Conservation (phyloP, 176 grass and related monocot genomes). For the Zoysia japonica region DNA sequence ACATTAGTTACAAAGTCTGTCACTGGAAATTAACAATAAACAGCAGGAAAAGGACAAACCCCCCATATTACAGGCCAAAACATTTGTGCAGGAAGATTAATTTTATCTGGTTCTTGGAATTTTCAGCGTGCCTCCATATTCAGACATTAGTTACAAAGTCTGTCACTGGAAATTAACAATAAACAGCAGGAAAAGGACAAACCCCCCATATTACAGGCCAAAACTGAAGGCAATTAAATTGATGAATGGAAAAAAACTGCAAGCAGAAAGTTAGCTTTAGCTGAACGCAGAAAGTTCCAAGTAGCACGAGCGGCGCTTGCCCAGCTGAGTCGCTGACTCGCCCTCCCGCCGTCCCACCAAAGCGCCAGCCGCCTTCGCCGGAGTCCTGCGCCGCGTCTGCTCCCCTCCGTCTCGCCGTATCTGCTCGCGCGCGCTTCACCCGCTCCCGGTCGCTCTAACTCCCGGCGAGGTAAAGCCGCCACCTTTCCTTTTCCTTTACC, state of each 20-base stretch:
- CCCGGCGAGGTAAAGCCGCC: constrained; percentile 26
- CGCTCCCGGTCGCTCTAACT: background rate
- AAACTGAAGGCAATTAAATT: constrained; percentile 8
- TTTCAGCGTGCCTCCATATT: background rate
- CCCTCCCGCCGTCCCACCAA: background rate
- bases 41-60: background rate
- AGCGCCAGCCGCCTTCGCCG: background rate
- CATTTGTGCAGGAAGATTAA: too few relatives aligned
- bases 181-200: background rate
- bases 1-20: background rate
- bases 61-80: too few relatives aligned
- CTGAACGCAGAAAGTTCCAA: constrained; percentile 28
- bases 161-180: background rate
- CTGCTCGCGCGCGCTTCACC: background rate
- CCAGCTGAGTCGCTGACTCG: background rate
- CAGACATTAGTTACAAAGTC: background rate
- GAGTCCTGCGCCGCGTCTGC: background rate
- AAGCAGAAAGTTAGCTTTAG: constrained; percentile 23
- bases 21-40: background rate
- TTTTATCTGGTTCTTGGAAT: background rate
- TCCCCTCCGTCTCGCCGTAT: background rate
- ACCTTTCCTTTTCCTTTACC: constrained; percentile 30
- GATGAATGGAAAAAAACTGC: background rate
- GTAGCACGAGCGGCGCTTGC: constrained; percentile 31
- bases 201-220: background rate